phyloP scores from a whole-genome alignment of 176 grass and related monocot species.

The Musa acuminata region DNA sequence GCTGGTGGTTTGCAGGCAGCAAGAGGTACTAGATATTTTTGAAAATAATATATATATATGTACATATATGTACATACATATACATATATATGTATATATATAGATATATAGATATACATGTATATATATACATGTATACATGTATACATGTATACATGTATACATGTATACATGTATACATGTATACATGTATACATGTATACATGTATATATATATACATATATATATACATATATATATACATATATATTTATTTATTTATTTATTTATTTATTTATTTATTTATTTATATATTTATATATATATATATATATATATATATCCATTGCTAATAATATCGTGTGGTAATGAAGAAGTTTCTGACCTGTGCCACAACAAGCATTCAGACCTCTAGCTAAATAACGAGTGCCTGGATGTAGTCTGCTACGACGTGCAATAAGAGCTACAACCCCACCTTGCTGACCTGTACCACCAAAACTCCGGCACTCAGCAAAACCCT shows the following conservation, averaged over 20 bases:
- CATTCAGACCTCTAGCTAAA: constrained; percentile 91
- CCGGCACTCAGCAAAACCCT: constrained; percentile 93
- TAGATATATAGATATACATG: too few species aligned
- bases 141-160: too few species aligned
- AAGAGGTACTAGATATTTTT: background rate
- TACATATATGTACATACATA: too few species aligned
- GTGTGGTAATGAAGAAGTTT: background rate
- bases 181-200: rapidly evolving
- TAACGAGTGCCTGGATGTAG: constrained; percentile 96
- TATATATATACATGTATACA: too few species aligned
- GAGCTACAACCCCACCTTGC: constrained; percentile 62
- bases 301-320: background rate
- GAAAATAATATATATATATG: background rate
- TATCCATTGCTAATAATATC: background rate
- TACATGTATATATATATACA: too few species aligned
- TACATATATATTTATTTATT: too few species aligned
- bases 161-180: too few species aligned
- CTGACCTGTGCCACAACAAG: constrained; percentile 81
- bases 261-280: too few species aligned
- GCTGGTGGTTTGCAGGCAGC: too few species aligned
- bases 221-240: too few species aligned
- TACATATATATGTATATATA: too few species aligned
- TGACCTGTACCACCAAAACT: constrained; percentile 57
- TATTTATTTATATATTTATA: too few species aligned
- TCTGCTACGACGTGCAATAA: constrained; percentile 90